A percentile compares a stretch with the other conserved stretches of the same genome.
phyloP scores from a whole-genome alignment of 257 asterid genomes.

The Hygrophila difformis region DNA sequence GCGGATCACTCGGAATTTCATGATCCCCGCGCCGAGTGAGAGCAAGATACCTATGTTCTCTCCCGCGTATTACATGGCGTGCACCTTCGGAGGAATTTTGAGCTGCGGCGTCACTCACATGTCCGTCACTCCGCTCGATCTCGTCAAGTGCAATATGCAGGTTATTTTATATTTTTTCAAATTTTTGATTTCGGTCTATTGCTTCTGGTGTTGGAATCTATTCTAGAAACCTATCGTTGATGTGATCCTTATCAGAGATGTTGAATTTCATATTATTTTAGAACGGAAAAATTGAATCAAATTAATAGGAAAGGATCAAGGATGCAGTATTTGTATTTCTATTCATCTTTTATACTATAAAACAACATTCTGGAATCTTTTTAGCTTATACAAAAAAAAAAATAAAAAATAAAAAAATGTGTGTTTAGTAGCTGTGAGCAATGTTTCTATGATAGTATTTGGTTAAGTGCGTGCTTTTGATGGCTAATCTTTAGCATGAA shows the following conservation, averaged over 20 bases:
- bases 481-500: no score
- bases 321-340: no score
- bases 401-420: no score
- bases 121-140: constrained; percentile 96
- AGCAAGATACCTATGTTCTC: constrained; percentile 78
- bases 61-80: constrained; percentile 75
- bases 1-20: constrained; percentile 50
- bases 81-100: constrained; percentile 81
- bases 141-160: constrained; percentile 98
- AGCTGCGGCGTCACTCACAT: constrained; percentile 94
- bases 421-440: no score
- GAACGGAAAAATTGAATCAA: neutral
- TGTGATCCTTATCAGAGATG: neutral
- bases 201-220: constrained; percentile 72
- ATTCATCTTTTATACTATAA: no score
- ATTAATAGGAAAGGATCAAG: no score
- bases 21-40: constrained; percentile 69
- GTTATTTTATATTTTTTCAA: constrained; percentile 28
- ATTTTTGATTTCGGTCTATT: neutral
- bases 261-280: neutral
- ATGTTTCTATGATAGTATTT: no score
- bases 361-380: no score
- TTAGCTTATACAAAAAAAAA: no score
- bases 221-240: constrained; percentile 8
- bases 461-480: no score